These are phyloP conservation scores for Celoporthe dispersa DNA, from an alignment of 2,329 filamentous ascomycete species.

Conservation along the genomic window DNA sequence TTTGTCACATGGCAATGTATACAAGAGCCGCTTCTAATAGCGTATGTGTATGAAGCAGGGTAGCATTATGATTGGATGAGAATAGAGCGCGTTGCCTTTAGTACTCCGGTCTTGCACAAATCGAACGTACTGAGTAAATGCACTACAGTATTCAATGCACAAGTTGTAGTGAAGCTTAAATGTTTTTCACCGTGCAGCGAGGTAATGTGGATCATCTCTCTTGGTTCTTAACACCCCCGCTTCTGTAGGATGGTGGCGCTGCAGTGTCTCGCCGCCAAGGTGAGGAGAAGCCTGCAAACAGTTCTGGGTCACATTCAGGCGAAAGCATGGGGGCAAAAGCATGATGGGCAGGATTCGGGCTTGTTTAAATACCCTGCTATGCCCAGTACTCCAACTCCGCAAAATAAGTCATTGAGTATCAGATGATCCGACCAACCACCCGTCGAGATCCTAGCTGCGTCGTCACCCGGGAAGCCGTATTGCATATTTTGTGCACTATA, in stretches of 20 bases:
- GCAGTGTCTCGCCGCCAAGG: background rate
- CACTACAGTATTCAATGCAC: background rate
- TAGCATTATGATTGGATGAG: too few relatives aligned
- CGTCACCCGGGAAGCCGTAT: too few relatives aligned
- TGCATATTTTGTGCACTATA: background rate
- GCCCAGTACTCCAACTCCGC: slow-evolving; percentile 4
- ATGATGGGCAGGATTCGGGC: background rate
- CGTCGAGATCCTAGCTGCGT: background rate
- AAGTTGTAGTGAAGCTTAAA: too few relatives aligned
- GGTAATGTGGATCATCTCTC: background rate
- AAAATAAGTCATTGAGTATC: background rate
- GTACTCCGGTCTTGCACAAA: background rate
- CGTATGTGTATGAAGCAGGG: too few relatives aligned
- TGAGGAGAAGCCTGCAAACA: slow-evolving; percentile 20
- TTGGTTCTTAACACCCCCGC: background rate
- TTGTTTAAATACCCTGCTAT: background rate
- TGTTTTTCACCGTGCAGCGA: background rate
- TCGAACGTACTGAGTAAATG: background rate
- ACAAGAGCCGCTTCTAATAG: too few relatives aligned
- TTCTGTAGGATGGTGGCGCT: background rate
- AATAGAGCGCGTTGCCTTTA: too few relatives aligned
- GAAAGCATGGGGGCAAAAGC: background rate
- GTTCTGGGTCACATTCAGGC: background rate
- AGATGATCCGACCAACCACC: background rate
- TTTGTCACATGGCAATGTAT: too few relatives aligned